These are phyloP conservation scores for Boletus sensibilis DNA, from an alignment of 768 basidiomycete species.

Conservation along the genomic window DNA sequence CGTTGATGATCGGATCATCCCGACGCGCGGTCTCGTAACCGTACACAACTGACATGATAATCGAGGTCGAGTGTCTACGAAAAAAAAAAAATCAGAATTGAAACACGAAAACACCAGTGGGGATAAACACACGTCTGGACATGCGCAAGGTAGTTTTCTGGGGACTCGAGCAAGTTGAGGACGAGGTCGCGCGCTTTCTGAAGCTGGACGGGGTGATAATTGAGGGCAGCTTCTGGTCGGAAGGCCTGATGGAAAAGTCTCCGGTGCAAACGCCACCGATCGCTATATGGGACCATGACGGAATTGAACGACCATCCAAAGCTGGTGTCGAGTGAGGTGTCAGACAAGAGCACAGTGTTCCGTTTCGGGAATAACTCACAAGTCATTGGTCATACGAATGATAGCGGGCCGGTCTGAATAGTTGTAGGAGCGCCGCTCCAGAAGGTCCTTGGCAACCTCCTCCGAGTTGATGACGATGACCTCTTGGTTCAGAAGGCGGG, in stretches of 20 bases:
- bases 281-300: conserved; percentile 27
- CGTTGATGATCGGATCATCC: conserved; percentile 27
- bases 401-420: conserved; percentile 44
- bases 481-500: conserved; percentile 36
- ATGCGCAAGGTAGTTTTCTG: conserved; percentile 18
- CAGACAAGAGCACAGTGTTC: neutral
- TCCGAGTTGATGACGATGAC: conserved; percentile 43
- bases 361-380: conserved; percentile 14
- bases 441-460: conserved; percentile 40
- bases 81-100: neutral
- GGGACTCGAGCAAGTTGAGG: conserved; percentile 24
- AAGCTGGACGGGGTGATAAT: conserved; percentile 25
- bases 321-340: conserved; percentile 3
- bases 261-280: conserved; percentile 31
- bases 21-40: conserved; percentile 26
- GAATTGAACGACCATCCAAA: conserved; percentile 33
- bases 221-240: conserved; percentile 17
- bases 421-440: conserved; percentile 44
- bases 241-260: conserved; percentile 31
- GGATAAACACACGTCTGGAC: conserved; percentile 24
- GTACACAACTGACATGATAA: conserved; percentile 33
- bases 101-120: neutral
- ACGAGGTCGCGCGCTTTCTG: conserved; percentile 28
- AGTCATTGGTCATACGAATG: conserved; percentile 29
- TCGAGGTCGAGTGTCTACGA: conserved; percentile 24